These are phyloP conservation scores for Apophysomyces sp. DNA, from an alignment of 371 early-diverging fungal species.

Conservation along the genomic window DNA sequence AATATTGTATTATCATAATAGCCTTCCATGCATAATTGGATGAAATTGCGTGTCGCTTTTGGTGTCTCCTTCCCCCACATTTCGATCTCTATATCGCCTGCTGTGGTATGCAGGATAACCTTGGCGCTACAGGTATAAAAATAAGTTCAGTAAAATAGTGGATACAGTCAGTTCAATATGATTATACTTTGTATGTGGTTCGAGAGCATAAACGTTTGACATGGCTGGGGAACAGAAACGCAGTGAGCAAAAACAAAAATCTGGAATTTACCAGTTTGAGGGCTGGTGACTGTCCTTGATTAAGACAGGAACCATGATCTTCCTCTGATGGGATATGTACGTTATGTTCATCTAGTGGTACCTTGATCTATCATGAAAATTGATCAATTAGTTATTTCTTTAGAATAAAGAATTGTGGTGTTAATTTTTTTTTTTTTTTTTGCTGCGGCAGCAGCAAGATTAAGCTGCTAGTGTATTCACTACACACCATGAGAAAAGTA, in stretches of 20 bases:
- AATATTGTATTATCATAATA: slow-evolving; percentile 86
- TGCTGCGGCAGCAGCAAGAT: too few species aligned
- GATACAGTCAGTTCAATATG: background rate
- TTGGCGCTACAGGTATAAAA: slow-evolving; percentile 67
- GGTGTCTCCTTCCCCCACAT: slow-evolving; percentile 94
- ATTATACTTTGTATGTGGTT: slow-evolving; percentile 68
- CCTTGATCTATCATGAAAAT: too few species aligned
- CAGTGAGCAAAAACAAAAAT: background rate
- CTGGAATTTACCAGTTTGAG: too few species aligned
- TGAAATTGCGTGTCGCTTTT: slow-evolving; percentile 88
- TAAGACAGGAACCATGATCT: too few species aligned
- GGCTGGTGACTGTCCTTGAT: too few species aligned
- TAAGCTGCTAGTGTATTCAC: too few species aligned
- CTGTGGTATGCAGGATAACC: slow-evolving; percentile 84
- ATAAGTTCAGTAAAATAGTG: background rate
- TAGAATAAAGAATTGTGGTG: too few species aligned
- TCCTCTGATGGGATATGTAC: too few species aligned
- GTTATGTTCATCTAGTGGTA: too few species aligned
- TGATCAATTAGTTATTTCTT: too few species aligned
- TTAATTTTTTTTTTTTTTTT: too few species aligned
- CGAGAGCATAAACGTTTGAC: slow-evolving; percentile 74
- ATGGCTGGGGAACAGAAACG: slow-evolving; percentile 21
- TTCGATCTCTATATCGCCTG: slow-evolving; percentile 90
- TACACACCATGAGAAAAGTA: too few species aligned
- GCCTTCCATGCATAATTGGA: slow-evolving; percentile 85